These are phyloP conservation scores for Didymella glomerata DNA, from an alignment of 2,329 filamentous ascomycete genomes.

Conservation along the genomic window DNA sequence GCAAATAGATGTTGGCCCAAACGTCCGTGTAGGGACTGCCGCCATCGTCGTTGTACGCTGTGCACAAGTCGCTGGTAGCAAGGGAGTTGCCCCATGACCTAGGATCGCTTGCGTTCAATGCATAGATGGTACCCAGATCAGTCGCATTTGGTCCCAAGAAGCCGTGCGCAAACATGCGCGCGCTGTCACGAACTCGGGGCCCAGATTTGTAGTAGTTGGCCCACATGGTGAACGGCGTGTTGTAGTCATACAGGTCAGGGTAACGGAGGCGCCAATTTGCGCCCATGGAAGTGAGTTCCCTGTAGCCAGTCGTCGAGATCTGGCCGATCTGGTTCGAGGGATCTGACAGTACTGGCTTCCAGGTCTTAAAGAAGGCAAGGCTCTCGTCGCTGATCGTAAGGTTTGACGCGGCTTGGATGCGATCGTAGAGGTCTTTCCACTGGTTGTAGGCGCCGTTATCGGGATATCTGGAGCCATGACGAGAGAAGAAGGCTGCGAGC, in stretches of 20 bases:
- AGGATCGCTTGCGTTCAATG: slow-evolving; percentile 65
- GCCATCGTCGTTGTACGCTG: slow-evolving; percentile 64
- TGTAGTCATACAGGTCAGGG: slow-evolving; percentile 59
- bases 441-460: slow-evolving; percentile 67
- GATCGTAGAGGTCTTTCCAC: slow-evolving; percentile 56
- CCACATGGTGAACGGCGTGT: slow-evolving; percentile 66
- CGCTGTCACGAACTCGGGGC: slow-evolving; percentile 68
- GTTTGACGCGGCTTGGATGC: slow-evolving; percentile 61
- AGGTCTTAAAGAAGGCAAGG: slow-evolving; percentile 65
- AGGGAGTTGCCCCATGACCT: slow-evolving; percentile 68
- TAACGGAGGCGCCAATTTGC: slow-evolving; percentile 58
- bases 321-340: slow-evolving; percentile 66
- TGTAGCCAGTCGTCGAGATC: slow-evolving; percentile 68
- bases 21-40: slow-evolving; percentile 57
- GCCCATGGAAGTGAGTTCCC: slow-evolving; percentile 67
- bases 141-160: slow-evolving; percentile 67
- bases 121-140: slow-evolving; percentile 64
- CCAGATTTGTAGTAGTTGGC: slow-evolving; percentile 66
- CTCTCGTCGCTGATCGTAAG: slow-evolving; percentile 62
- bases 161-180: slow-evolving; percentile 67
- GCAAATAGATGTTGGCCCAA: slow-evolving; percentile 63
- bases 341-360: slow-evolving; percentile 66
- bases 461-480: slow-evolving; percentile 71
- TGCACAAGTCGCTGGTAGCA: slow-evolving; percentile 69
- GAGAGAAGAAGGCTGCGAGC: slow-evolving; percentile 66